phyloP scores from a whole-genome alignment of 2,329 filamentous ascomycete species.

The Stagonosporopsis rhizophila region DNA sequence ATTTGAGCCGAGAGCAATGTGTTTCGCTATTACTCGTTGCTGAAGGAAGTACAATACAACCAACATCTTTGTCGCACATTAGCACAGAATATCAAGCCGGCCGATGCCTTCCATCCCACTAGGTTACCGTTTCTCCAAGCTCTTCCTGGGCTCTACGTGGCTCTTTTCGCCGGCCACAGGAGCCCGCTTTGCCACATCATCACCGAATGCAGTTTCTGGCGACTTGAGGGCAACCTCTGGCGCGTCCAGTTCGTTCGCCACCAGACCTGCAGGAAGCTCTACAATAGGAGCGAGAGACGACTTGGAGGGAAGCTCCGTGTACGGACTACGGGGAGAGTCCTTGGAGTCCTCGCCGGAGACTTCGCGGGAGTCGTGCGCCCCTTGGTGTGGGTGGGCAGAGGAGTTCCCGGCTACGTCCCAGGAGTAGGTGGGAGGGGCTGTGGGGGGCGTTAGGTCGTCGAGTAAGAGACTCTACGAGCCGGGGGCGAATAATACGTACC shows the following conservation, averaged over 20 bases:
- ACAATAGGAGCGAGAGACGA: constrained; percentile 1
- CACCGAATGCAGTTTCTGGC: neutral
- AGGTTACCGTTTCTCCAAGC: neutral
- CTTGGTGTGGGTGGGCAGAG: neutral
- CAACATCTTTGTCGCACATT: too few species aligned
- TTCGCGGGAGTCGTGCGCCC: constrained; percentile 6
- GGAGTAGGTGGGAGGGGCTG: constrained; percentile 14
- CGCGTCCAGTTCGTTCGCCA: constrained; percentile 8
- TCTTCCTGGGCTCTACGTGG: neutral
- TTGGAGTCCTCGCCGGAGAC: constrained; percentile 5
- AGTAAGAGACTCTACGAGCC: neutral
- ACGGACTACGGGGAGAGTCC: neutral
- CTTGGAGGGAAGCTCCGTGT: constrained; percentile 10
- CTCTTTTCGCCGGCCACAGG: neutral
- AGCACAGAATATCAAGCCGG: neutral
- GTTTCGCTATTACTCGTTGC: too few species aligned
- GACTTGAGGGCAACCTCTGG: neutral
- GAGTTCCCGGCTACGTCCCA: neutral
- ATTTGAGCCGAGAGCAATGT: too few species aligned
- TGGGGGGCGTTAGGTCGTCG: neutral
- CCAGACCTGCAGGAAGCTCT: constrained; percentile 8
- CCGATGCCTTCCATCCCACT: neutral
- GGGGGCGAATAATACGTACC: neutral
- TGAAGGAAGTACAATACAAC: too few species aligned
- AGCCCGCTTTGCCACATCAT: neutral